Conservation (phyloP, 2,329 filamentous ascomycete species). For the Pleomassaria siparia region DNA sequence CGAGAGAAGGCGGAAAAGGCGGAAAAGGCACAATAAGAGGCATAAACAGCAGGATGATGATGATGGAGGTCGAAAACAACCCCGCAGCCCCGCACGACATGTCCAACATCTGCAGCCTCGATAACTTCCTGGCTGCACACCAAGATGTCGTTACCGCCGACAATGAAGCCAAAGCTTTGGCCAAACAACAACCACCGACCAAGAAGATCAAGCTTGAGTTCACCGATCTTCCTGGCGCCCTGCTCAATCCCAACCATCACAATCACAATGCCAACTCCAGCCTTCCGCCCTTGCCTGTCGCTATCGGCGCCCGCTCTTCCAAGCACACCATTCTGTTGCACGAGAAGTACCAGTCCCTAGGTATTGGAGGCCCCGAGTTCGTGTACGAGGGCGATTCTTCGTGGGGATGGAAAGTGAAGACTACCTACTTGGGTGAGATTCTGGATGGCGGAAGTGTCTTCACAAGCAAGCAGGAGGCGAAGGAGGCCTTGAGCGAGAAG, state of each 20-base stretch:
- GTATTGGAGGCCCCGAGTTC: conserved; percentile 24
- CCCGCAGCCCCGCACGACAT: too few species aligned
- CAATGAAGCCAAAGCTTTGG: background rate
- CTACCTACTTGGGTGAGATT: conserved; percentile 26
- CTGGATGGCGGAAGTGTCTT: conserved; percentile 25
- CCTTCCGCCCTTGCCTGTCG: conserved; percentile 14
- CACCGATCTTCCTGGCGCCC: too few species aligned
- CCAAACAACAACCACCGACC: background rate
- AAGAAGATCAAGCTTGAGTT: too few species aligned
- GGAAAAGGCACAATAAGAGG: too few species aligned
- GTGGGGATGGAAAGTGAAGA: conserved; percentile 22
- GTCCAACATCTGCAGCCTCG: conserved; percentile 21
- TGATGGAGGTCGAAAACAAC: background rate
- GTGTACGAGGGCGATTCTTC: conserved; percentile 13
- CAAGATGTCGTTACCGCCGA: background rate
- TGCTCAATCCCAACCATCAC: background rate
- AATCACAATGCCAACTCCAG: background rate
- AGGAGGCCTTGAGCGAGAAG: conserved; percentile 42
- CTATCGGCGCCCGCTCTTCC: conserved; percentile 20
- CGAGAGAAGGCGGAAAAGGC: too few species aligned
- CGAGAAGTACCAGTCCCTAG: conserved; percentile 28
- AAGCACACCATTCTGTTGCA: conserved; percentile 24
- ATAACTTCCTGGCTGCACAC: conserved; percentile 21
- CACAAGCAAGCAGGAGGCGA: conserved; percentile 46
- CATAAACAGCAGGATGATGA: too few species aligned